Evolutionary conservation across 495 filamentous ascomycete genomes (phyloP), one percentile per base, ranked within the genome.

Genomic region (Neurospora sp.): DNA sequence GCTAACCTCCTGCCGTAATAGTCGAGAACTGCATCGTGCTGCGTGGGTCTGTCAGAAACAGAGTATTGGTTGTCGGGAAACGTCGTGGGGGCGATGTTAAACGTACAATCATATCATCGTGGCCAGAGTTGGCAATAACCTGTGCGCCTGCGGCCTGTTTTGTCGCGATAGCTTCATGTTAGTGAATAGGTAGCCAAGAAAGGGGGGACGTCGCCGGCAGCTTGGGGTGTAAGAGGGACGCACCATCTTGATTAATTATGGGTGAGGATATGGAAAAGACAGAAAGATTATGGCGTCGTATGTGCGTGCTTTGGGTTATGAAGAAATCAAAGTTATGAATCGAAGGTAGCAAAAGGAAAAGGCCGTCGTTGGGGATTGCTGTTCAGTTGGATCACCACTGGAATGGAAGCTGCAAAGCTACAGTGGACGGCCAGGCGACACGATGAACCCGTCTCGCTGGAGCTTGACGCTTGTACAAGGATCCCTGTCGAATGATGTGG

Each of bases 101-200:
- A 90, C 93, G 80, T 93, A 98, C 95, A 87, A 99, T 98, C 95
- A 99, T 98, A 82, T 97, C 95, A 91, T 98, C 96, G 84, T 99
- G 96, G 80, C 93, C 81, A 73, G 81, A 78, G 75, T 82, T 82
- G 74, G 79, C 76, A 66, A 82, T 82, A 41, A 82, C 78, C 44
- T 82, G 81, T 3, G 81, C 75, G 72, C 79, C 76, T 74, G 79
- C 77, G 70, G 79, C 72, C 79, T 80, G 73, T 23, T 2, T 16
- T 0, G 54, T 62, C 54, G 54, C 54, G 54, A 62, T 62, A 62
- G 54, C 54, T 62, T 62, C 49, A 35, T 62, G 27, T 62, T 35
- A 62, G 54, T 62, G 54, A 16, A 35, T 35, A 1, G 27, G 27
- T 35, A 35, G 27, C 54, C 54, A 62, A 62, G 54, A 35, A 62